Evolutionary conservation across 371 early-diverging fungal genomes (phyloP), one percentile per base, ranked within the genome.

Genomic region (Actinomortierella ambigua): DNA sequence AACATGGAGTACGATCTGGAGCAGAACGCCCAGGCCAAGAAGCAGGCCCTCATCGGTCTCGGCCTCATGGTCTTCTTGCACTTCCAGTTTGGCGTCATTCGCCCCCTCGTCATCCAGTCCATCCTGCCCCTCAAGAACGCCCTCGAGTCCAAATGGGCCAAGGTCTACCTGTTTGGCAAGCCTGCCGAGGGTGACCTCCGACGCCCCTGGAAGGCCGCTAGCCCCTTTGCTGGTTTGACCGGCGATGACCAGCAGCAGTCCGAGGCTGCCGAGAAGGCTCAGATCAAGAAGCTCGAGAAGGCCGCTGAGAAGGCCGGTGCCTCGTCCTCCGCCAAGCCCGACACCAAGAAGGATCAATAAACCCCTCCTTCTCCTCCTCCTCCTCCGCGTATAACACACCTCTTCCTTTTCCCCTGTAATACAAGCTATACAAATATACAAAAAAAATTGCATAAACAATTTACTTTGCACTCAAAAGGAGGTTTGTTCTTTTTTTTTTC

Each of bases 21-120:
- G n/a, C 90, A 96, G 78, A 64, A 92, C 56, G 78, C 85, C 55
- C 88, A 90, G 70, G 80, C 85, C 54, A 79, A 91, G 55, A 89
- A 89, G 68, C 87, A 89, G 59, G 85, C 86, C 24, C 54, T 84
- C 23, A 85, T 91, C 29, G 88, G 91, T 24, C 67, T 90, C 39
- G 82, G 79, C 50, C 82, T 95, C 63, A 88, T 95, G 71, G 81
- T 81, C 46, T 82, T 90, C 51, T 87, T 96, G 82, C 93, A 96
- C 81, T 91, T 88, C 80, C 88, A 94, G 79, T 95, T 88, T 78
- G 91, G 92, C 50, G 94, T 93, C 64, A 87, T 92, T 61, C 93
- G 95, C 63, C 97, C 97, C 23, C 80, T 97, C 47, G 81, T 95
- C 53, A 81, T 96, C 77, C 97, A 97, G 83, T 88, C 90, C 20